phyloP scores from a whole-genome alignment of 2,329 filamentous ascomycete species.

The Botryosphaeria dothidea region DNA sequence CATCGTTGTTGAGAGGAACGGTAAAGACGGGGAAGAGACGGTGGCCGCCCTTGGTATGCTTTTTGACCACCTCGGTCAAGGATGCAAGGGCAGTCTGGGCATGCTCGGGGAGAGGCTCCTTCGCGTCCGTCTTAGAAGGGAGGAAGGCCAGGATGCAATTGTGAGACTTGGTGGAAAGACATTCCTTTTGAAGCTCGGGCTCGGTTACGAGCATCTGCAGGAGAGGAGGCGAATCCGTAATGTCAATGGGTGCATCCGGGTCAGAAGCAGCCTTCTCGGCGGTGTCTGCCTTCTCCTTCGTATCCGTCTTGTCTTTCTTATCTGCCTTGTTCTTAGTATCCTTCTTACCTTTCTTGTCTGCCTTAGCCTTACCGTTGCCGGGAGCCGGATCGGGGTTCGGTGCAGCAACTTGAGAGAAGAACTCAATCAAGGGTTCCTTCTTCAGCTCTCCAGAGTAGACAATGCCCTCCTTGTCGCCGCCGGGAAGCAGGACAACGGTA shows the following conservation, averaged over 20 bases:
- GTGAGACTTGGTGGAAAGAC: constrained; percentile 72
- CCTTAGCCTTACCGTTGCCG: constrained; percentile 47
- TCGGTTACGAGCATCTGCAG: constrained; percentile 67
- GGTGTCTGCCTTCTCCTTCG: constrained; percentile 46
- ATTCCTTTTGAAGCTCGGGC: constrained; percentile 67
- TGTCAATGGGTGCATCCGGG: constrained; percentile 49
- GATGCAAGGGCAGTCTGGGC: constrained; percentile 55
- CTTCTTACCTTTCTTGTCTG: constrained; percentile 44
- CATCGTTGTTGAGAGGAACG: constrained; percentile 64
- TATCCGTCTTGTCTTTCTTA: constrained; percentile 43
- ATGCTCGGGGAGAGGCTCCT: constrained; percentile 32
- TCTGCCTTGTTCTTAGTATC: constrained; percentile 43
- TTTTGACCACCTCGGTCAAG: constrained; percentile 73
- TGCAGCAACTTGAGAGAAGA: constrained; percentile 74
- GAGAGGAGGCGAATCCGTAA: constrained; percentile 56
- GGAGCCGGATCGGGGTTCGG: constrained; percentile 78
- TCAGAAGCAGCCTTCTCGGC: constrained; percentile 47
- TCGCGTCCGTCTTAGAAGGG: constrained; percentile 53
- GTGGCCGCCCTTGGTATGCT: constrained; percentile 66
- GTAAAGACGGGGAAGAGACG: constrained; percentile 83
- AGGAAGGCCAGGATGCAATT: constrained; percentile 74
- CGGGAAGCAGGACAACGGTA: constrained; percentile 76
- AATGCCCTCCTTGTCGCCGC: constrained; percentile 66
- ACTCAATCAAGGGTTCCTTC: constrained; percentile 77
- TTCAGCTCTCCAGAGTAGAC: constrained; percentile 82